Percentiles rank a stretch among this genome's conserved stretches.
These are phyloP conservation scores for Microbotryum scabiosae DNA, from an alignment of 1,284 basidiomycete species.

Conservation along the genomic window DNA sequence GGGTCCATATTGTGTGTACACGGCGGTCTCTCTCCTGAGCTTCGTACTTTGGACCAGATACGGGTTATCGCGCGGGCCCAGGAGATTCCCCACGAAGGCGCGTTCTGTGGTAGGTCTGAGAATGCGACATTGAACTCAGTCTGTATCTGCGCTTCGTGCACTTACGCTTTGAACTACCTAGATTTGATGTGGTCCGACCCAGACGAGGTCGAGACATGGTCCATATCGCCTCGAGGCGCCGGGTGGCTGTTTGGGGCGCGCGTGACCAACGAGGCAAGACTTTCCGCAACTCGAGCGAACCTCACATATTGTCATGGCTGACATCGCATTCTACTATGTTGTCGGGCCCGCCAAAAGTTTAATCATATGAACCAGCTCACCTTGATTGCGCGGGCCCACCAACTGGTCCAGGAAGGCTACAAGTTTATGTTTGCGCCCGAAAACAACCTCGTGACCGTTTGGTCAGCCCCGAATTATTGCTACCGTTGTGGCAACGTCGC, in stretches of 20 bases:
- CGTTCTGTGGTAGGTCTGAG: slow-evolving; percentile 69
- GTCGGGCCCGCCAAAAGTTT: slow-evolving; percentile 51
- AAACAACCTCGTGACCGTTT: slow-evolving; percentile 88
- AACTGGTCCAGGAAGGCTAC: slow-evolving; percentile 92
- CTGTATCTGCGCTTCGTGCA: no score
- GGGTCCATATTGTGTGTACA: slow-evolving; percentile 85
- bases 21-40: slow-evolving; percentile 84
- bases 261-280: slow-evolving; percentile 70
- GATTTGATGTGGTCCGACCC: slow-evolving; percentile 98
- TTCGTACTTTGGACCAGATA: slow-evolving; percentile 84
- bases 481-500: slow-evolving; percentile 50
- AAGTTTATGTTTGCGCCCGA: slow-evolving; percentile 83
- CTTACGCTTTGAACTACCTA: slow-evolving; percentile 35
- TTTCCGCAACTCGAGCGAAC: neutral
- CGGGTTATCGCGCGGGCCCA: slow-evolving; percentile 82
- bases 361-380: slow-evolving; percentile 77
- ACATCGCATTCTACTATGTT: neutral
- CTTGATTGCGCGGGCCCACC: slow-evolving; percentile 85
- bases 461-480: slow-evolving; percentile 98
- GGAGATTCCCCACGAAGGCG: slow-evolving; percentile 95
- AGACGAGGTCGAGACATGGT: slow-evolving; percentile 92
- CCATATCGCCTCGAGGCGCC: slow-evolving; percentile 84
- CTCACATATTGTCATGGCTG: neutral
- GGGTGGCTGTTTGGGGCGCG: slow-evolving; percentile 89
- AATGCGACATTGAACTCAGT: no score